phyloP scores from a whole-genome alignment of 179 eudicot species.

The Silene noctiflora region DNA sequence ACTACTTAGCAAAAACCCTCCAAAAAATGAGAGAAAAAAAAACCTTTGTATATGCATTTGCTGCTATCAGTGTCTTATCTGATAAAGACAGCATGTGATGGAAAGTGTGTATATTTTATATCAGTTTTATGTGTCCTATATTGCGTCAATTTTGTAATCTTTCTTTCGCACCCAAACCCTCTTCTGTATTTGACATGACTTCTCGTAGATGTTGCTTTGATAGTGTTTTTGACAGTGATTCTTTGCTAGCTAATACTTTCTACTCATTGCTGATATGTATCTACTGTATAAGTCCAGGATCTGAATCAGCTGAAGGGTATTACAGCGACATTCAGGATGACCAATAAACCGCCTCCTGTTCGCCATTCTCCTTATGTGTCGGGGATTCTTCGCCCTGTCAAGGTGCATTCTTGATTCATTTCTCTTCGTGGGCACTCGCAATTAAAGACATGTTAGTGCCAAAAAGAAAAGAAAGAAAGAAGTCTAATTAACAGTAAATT shows the following conservation, averaged over 20 bases:
- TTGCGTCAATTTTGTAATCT: neutral
- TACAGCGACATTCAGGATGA: slow-evolving; percentile 88
- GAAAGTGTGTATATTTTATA: neutral
- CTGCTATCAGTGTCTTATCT: neutral
- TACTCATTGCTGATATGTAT: slow-evolving; percentile 14
- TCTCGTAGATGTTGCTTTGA: slow-evolving; percentile 7
- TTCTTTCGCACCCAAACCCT: neutral
- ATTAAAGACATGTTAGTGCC: neutral
- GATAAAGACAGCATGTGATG: neutral
- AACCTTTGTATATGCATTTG: neutral
- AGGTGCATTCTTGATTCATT: slow-evolving; percentile 41
- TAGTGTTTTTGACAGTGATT: neutral
- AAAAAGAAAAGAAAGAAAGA: neutral
- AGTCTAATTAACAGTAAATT: too few relatives aligned
- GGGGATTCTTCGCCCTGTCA: slow-evolving; percentile 72
- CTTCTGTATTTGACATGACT: neutral
- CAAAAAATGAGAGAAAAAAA: neutral
- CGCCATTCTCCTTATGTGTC: slow-evolving; percentile 86
- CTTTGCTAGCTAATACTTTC: neutral
- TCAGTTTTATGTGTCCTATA: neutral
- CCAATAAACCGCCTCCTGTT: slow-evolving; percentile 88
- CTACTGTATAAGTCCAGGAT: slow-evolving; percentile 45
- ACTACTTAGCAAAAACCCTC: neutral
- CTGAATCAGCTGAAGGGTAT: slow-evolving; percentile 86
- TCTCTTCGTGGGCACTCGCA: neutral